phyloP scores from a whole-genome alignment of 805 yeast species.

The Priceomyces melissophilus region DNA sequence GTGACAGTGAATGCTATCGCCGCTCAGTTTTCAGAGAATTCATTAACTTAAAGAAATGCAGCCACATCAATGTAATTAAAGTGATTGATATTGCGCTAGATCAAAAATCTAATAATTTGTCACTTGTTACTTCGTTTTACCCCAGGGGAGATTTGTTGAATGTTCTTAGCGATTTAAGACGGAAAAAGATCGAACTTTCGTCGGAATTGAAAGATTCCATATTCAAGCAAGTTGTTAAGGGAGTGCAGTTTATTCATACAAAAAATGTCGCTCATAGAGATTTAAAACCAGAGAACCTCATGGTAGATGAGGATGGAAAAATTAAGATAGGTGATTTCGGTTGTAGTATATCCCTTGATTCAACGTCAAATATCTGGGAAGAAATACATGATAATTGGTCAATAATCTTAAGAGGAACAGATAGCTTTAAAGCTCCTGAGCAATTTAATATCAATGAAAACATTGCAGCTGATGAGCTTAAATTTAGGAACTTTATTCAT shows the following conservation, averaged over 20 bases:
- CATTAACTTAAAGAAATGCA: constrained; percentile 22
- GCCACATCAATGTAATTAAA: constrained; percentile 26
- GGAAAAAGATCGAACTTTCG: constrained; percentile 25
- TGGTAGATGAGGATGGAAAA: constrained; percentile 43
- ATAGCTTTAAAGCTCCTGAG: constrained; percentile 56
- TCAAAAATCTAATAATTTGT: constrained; percentile 17
- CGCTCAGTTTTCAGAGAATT: constrained; percentile 28
- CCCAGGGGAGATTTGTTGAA: constrained; percentile 47
- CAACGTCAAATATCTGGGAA: constrained; percentile 13
- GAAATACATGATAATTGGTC: constrained; percentile 9
- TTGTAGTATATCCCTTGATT: constrained; percentile 37
- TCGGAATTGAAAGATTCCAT: constrained; percentile 40
- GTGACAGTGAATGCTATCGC: constrained; percentile 13
- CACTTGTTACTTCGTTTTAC: constrained; percentile 42
- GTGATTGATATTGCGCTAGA: constrained; percentile 22
- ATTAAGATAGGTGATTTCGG: constrained; percentile 52
- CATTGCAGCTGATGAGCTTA: constrained; percentile 3
- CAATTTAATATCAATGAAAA: constrained; percentile 26
- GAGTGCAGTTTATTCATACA: constrained; percentile 43
- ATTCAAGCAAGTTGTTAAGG: constrained; percentile 45
- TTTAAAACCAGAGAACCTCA: constrained; percentile 52
- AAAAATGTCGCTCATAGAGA: constrained; percentile 48
- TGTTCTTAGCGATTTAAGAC: constrained; percentile 37
- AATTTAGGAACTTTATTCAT: constrained; percentile 2
- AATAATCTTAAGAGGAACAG: constrained; percentile 44